Evolutionary conservation across 345 rosid species (phyloP), one percentile per base, ranked within the genome.

Genomic region (Stellera chamaejasme): DNA sequence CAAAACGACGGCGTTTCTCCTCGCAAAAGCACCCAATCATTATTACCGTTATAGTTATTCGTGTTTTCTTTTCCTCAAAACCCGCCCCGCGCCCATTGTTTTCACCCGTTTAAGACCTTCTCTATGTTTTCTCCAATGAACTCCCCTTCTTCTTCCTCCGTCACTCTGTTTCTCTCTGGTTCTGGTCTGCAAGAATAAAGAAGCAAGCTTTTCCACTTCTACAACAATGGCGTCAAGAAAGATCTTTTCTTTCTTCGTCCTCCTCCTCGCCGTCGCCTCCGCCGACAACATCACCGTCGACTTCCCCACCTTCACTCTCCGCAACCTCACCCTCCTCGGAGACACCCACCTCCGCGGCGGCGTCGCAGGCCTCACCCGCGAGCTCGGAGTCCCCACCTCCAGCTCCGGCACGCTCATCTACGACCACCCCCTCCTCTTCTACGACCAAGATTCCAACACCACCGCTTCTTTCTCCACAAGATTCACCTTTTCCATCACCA

Each of bases 261-360:
- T 68, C 50, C 70, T 80, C 76, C 14, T 32, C 67, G 11, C 48
- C 52, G 55, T 23, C 2, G 75, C 48, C 3, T 64, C 56, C 0
- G 69, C 84, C 7, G 67, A 54, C 27, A 77, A 69, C 36, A 59
- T 72, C 2, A 67, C 73, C 41, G 83, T 94, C 68, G 63, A 75
- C 26, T 81, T 77, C 88, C 66, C 77, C 27, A 74, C 80, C 42
- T 76, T 88, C 71, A 72, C 70, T 44, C 73, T 87, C 70, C 75
- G 84, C 3, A 87, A 85, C 76, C 79, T 94, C 62, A 87, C 97
- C 10, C 96, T 94, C 66, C 92, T 90, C 25, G 99, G 97, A 11
- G 95, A 90, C 57, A 80, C 96, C 55, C 89, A 87, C 54, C 88
- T 94, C 67, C 75, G 81, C 12, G 62, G 80, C 59, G 99, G 97